phyloP scores from a whole-genome alignment of 768 basidiomycete genomes.

The Leccinum subtestaceum region DNA sequence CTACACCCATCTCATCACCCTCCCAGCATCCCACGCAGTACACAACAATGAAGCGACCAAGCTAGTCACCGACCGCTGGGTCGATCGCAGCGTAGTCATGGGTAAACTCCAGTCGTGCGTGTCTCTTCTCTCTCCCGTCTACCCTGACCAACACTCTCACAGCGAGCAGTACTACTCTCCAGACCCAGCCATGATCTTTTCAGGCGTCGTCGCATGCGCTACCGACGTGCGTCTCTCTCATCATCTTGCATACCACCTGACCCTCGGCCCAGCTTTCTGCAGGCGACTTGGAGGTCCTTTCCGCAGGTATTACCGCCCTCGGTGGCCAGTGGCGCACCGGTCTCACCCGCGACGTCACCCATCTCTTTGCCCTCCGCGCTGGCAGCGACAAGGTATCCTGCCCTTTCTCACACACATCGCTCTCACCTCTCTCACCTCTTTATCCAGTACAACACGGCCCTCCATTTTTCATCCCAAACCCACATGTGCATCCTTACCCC shows the following conservation, averaged over 20 bases:
- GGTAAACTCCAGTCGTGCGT: constrained; percentile 58
- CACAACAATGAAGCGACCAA: constrained; percentile 38
- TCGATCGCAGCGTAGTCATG: constrained; percentile 60
- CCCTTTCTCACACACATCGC: background rate
- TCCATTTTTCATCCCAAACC: constrained; percentile 58
- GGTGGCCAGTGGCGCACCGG: constrained; percentile 81
- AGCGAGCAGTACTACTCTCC: constrained; percentile 69
- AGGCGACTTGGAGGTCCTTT: constrained; percentile 69
- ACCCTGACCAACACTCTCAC: constrained; percentile 1
- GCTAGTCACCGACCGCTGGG: constrained; percentile 56
- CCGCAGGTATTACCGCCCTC: constrained; percentile 66
- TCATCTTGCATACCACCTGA: background rate
- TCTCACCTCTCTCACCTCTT: background rate
- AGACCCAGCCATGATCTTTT: constrained; percentile 77
- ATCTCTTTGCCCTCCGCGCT: constrained; percentile 63
- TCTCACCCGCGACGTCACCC: constrained; percentile 83
- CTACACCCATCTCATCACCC: constrained; percentile 47
- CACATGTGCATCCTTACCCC: constrained; percentile 74
- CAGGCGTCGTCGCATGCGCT: constrained; percentile 73
- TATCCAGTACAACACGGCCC: constrained; percentile 41
- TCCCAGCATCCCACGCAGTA: constrained; percentile 50
- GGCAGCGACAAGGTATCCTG: constrained; percentile 42
- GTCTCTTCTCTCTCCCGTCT: constrained; percentile 5
- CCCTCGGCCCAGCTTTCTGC: constrained; percentile 45
- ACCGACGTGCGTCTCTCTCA: constrained; percentile 48